Conservation (phyloP, 331 rosid genomes). For the Quercus tomentella region DNA sequence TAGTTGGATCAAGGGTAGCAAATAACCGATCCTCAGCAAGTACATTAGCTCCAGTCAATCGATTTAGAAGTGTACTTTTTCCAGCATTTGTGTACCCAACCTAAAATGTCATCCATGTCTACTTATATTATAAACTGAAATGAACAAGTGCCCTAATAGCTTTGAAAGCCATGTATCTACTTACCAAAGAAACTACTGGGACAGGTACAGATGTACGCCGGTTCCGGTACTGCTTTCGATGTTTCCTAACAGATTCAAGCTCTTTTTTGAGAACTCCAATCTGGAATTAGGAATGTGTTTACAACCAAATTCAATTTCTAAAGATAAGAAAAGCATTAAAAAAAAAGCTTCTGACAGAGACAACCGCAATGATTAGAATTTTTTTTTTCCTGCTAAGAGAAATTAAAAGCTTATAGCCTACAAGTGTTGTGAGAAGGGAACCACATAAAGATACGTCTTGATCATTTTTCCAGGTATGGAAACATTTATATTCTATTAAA, state of each 20-base stretch:
- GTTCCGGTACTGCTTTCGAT: slow-evolving; percentile 85
- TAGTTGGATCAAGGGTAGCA: slow-evolving; percentile 98
- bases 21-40: slow-evolving; percentile 91
- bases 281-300: slow-evolving; percentile 45
- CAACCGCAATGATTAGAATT: not conserved
- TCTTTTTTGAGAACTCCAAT: slow-evolving; percentile 75
- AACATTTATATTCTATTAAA: not conserved
- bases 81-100: slow-evolving; percentile 99
- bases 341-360: not conserved
- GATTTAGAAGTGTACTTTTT: slow-evolving; percentile 94
- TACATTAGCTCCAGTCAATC: slow-evolving; percentile 89
- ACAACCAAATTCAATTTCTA: slow-evolving; percentile 4
- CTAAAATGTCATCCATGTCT: slow-evolving; percentile 34
- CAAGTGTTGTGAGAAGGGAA: not conserved
- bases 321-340: slow-evolving; percentile 1
- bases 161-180: slow-evolving; percentile 9
- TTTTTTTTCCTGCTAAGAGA: not conserved
- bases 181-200: slow-evolving; percentile 91
- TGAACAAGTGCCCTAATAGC: not conserved
- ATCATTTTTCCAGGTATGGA: slow-evolving; percentile 3
- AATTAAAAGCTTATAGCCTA: not conserved
- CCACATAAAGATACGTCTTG: not conserved
- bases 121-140: not conserved
- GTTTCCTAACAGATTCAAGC: slow-evolving; percentile 86
- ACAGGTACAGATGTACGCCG: slow-evolving; percentile 82